Evolutionary conservation across 2,329 filamentous ascomycete genomes (phyloP).

Genomic region (Penicillium sp.): DNA sequence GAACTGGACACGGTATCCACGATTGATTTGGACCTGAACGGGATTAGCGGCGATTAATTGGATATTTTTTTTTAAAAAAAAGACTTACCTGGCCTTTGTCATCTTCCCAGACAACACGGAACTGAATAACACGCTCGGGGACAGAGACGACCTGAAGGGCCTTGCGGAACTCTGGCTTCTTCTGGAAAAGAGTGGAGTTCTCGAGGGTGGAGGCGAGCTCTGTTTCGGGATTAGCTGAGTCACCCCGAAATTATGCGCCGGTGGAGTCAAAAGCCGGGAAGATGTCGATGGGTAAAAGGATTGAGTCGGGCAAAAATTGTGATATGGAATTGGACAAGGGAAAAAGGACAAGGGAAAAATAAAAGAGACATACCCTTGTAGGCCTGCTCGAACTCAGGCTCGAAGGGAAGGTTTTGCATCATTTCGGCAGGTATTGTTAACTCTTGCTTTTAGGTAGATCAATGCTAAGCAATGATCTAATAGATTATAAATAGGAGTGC

Average conservation of each 20-base stretch:
- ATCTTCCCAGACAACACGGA: constrained; percentile 95
- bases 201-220: constrained; percentile 95
- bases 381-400: constrained; percentile 98
- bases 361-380: constrained; percentile 70
- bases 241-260: constrained; percentile 2
- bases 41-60: no score
- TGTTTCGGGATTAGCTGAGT: constrained; percentile 38
- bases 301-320: not conserved
- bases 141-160: constrained; percentile 84
- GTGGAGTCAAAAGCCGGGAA: constrained; percentile 15
- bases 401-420: constrained; percentile 80
- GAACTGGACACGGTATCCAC: constrained; percentile 95
- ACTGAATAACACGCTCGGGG: constrained; percentile 94
- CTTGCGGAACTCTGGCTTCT: constrained; percentile 91
- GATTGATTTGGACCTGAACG: constrained; percentile 72
- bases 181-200: constrained; percentile 85
- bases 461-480: constrained; percentile 5
- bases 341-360: no score
- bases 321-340: not conserved
- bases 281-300: constrained; percentile 17
- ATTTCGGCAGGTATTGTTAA: constrained; percentile 24
- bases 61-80: no score
- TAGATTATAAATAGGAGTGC: not conserved
- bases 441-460: constrained; percentile 2
- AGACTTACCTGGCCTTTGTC: constrained; percentile 64